A percentile compares a stretch with the other conserved stretches of the same genome.
Evolutionary conservation across 345 rosid species (phyloP).

Genomic region (Rhizophora mangle): DNA sequence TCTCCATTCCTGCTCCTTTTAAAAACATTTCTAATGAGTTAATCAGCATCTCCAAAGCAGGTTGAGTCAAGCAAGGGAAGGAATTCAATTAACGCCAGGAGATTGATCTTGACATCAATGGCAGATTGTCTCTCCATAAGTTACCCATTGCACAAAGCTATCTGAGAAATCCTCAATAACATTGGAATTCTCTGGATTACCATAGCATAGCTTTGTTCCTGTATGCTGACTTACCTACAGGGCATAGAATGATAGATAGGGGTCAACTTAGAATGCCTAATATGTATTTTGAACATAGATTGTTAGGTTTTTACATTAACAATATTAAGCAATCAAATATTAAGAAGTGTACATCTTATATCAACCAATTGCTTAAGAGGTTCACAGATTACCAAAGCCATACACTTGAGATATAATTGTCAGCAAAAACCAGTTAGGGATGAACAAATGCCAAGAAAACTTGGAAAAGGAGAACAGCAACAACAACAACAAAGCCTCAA

Average conservation of each 20-base stretch:
- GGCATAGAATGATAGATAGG: conserved; percentile 12
- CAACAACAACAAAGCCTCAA: too few relatives aligned
- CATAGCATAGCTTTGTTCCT: conserved; percentile 39
- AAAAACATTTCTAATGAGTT: conserved; percentile 8
- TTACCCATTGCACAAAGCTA: conserved; percentile 82
- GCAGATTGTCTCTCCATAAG: conserved; percentile 69
- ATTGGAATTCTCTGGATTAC: conserved; percentile 23
- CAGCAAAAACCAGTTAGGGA: too few relatives aligned
- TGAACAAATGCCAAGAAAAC: too few relatives aligned
- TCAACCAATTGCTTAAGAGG: background rate
- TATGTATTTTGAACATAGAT: too few relatives aligned
- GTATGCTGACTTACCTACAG: conserved; percentile 56
- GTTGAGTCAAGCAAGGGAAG: background rate
- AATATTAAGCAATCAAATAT: background rate
- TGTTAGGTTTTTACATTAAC: too few relatives aligned
- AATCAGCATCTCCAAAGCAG: conserved; percentile 2
- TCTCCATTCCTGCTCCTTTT: conserved; percentile 5
- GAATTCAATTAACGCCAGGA: background rate
- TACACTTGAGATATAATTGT: background rate
- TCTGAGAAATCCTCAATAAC: conserved; percentile 62
- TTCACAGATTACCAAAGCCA: background rate
- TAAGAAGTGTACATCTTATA: background rate
- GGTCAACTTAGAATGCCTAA: conserved; percentile 6
- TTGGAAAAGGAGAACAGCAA: too few relatives aligned
- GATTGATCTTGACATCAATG: conserved; percentile 35